Base-by-base conservation (phyloP, 148 eudicot genomes). In the Vaccinium myrtillus region DNA sequence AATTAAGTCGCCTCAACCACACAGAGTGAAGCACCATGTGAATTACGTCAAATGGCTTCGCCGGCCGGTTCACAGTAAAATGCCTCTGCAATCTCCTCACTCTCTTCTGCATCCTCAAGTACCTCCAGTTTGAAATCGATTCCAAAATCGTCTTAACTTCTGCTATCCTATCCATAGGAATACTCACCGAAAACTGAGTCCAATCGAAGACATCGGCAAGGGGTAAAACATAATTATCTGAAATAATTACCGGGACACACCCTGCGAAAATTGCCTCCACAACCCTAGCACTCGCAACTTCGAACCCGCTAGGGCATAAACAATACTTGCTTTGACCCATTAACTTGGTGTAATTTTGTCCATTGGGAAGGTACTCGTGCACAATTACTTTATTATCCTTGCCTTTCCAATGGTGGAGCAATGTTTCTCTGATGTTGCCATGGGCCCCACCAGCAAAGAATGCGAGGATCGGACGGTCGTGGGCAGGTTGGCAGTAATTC, bases 371-470 rank as follows among this genome's bases (percentile, higher is more conserved):
- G 39, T 89, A 83, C 23, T 89, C 87, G 6, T 85, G 48, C 15
- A 89, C 82, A 54, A 82, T 76, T 2, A 87, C 87, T 8, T 82
- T 53, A 2, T 87, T 87, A 1, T 80, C 76, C 0, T 21, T 63
- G 14, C 69, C 81, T 13, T 82, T 75, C 91, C 93, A 91, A 50
- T 88, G 75, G 18, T 82, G 77, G 5, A 91, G 75, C 7, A 89
- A 70, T 19, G 18, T 46, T 18, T 70, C 49, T 11, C 93, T 77
- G 2, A 91, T 82, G 27, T 86, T 61, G 2, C 93, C 93, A 21
- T 91, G 91, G 3, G 61, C 79, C 2, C 91, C 88, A 9, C 91
- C 93, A 0, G 90, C 87, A 16, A 91, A 91, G 82, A 91, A 91
- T 1, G 93, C 93, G 0, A 91, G 82, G 55, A 84, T 85, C 1